A percentile compares a stretch with the other conserved stretches of the same genome.
Evolutionary conservation across 306 rosid genomes (phyloP).

Genomic region (Dalbergia oliveri): DNA sequence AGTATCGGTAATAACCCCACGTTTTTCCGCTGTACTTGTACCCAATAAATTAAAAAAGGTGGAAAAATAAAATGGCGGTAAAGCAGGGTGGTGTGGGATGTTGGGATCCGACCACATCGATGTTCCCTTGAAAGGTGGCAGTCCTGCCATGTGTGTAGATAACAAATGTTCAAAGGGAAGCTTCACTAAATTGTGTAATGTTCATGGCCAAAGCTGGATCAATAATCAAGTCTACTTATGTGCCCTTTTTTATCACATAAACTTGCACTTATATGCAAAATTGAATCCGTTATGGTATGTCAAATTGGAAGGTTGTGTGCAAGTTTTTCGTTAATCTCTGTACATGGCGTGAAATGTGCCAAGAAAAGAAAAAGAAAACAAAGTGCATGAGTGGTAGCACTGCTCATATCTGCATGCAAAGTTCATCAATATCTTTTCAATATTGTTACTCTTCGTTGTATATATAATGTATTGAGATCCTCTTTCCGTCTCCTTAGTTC

Average conservation of each 20-base stretch:
- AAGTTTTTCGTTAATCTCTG: no score
- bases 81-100: constrained; percentile 61
- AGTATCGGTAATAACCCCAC: background rate
- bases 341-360: no score
- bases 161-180: constrained; percentile 38
- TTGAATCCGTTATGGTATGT: background rate
- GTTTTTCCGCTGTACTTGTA: background rate
- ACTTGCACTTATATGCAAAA: background rate
- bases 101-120: constrained; percentile 52
- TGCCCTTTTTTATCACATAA: no score
- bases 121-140: constrained; percentile 62
- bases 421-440: background rate
- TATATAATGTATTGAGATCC: no score
- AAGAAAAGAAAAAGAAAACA: no score
- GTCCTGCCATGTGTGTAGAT: constrained; percentile 44
- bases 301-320: no score
- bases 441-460: no score
- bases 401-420: constrained; percentile 9
- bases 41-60: background rate
- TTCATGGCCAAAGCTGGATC: background rate
- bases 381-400: background rate
- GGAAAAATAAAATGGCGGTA: background rate
- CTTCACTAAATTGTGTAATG: background rate
- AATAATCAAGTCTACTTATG: constrained; percentile 5
- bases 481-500: no score